These are phyloP conservation scores for Rhodotorula diobovata DNA, from an alignment of 768 basidiomycete species.

Conservation along the genomic window DNA sequence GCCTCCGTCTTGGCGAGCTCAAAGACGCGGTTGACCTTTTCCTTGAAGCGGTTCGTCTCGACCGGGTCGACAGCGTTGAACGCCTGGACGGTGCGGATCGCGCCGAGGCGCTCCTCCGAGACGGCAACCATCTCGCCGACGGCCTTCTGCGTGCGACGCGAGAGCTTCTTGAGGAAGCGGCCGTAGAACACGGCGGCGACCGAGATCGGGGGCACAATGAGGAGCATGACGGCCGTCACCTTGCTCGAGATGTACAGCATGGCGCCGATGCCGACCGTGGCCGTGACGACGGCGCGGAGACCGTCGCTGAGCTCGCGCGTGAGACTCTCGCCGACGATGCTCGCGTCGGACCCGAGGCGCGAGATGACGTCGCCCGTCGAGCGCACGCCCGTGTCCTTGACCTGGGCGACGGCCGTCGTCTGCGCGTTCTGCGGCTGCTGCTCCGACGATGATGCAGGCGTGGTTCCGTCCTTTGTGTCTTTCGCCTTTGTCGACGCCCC, in stretches of 20 bases:
- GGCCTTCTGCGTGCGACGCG: slow-evolving; percentile 87
- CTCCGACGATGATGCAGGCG: neutral
- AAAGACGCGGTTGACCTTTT: slow-evolving; percentile 61
- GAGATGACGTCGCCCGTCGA: slow-evolving; percentile 92
- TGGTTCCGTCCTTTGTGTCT: no score
- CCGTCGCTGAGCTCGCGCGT: slow-evolving; percentile 55
- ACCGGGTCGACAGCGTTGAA: slow-evolving; percentile 71
- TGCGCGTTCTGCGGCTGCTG: no score
- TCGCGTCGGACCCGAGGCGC: slow-evolving; percentile 81
- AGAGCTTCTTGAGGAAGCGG: slow-evolving; percentile 84
- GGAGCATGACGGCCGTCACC: slow-evolving; percentile 85
- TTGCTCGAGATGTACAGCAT: slow-evolving; percentile 86
- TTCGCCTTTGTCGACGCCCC: slow-evolving; percentile 25
- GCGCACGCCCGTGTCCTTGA: slow-evolving; percentile 34
- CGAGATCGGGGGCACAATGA: slow-evolving; percentile 67
- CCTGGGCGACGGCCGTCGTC: neutral
- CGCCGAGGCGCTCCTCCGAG: slow-evolving; percentile 83
- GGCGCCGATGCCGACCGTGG: slow-evolving; percentile 92
- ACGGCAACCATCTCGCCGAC: slow-evolving; percentile 70
- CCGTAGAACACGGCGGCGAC: slow-evolving; percentile 81
- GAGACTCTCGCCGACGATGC: slow-evolving; percentile 68
- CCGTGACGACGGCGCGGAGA: slow-evolving; percentile 71
- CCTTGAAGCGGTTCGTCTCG: slow-evolving; percentile 71
- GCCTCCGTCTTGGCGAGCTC: slow-evolving; percentile 78
- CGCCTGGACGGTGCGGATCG: slow-evolving; percentile 81